Evolutionary conservation across 2,329 filamentous ascomycete genomes (phyloP), one percentile per base, ranked within the genome.

Genomic region (Coniochaeta ligniaria): DNA sequence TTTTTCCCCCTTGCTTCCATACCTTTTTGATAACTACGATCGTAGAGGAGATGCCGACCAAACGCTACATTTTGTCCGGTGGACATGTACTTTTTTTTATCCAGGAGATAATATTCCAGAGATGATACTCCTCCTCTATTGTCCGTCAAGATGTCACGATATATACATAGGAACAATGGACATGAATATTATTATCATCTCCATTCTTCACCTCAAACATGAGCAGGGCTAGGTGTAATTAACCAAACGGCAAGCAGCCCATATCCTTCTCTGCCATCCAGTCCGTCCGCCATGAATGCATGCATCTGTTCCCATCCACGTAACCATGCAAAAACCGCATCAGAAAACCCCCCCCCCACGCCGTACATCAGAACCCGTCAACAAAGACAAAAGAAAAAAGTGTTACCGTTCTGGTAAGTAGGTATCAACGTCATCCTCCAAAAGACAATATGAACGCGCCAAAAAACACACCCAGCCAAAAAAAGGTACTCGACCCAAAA

Each of bases 371-470:
- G 6, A 43, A 22, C 41, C 43, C 43, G 6, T 24, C n/a, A 11
- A 22, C 8, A 12, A 47, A 47, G 24, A 14, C 24, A 7, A 47
- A 47, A 47, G 12, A 14, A 47, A 24, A 47, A 22, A 24, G 20
- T 3, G 9, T 47, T 47, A 47, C 43, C 43, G 43, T 47, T 24
- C 43, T 6, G 43, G 43, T 47, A 47, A 47, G 38, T 41, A 56
- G 58, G 58, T 59, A 61, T 61, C 52, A 61, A 57, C 45, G 22
- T n/a, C n/a, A 38, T 26, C 24, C 16, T 38, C 45, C 54, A 38
- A n/a, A 43, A 43, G 6, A 47, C 7, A 26, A 22, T 26, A 47
- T 26, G 43, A 5, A 47, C n/a, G 22, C 26, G n/a, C 20, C 20
- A 47, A 26, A n/a, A n/a, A 31, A 31, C 28, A 5, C 28, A 5